Evolutionary conservation across 2,329 filamentous ascomycete species (phyloP).

Genomic region (Phoma sp.): DNA sequence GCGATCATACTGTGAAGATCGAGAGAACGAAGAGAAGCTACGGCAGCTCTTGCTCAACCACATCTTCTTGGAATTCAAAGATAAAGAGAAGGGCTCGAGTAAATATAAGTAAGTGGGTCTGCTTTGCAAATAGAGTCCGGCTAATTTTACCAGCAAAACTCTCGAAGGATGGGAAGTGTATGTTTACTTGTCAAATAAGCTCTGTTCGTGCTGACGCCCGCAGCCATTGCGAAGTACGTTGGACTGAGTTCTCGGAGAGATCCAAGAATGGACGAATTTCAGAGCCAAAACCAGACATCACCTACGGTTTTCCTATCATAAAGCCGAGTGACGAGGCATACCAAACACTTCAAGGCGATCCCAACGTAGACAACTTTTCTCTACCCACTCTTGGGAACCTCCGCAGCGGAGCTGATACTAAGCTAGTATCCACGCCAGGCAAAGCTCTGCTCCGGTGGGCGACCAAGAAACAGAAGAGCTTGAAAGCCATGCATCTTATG

Average conservation of each 20-base stretch:
- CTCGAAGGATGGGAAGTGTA: not conserved
- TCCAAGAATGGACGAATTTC: not conserved
- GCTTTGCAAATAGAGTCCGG: not conserved
- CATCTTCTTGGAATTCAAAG: not conserved
- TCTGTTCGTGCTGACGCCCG: not conserved
- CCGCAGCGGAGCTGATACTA: not conserved
- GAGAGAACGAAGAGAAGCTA: no score
- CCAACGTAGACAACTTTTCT: not conserved
- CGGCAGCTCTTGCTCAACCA: no score
- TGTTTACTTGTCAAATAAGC: not conserved
- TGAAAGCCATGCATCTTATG: not conserved
- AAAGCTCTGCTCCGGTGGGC: not conserved
- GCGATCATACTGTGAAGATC: no score
- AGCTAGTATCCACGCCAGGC: not conserved
- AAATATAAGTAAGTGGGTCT: no score
- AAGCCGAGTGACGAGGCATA: not conserved
- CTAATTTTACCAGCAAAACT: not conserved
- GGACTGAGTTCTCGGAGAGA: not conserved
- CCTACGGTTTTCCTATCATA: not conserved
- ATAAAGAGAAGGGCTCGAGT: no score
- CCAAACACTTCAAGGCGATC: not conserved
- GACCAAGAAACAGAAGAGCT: not conserved
- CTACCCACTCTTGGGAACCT: not conserved
- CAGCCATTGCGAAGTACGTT: not conserved
- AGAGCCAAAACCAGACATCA: not conserved